Evolutionary conservation across 78 protist species (phyloP).

Genomic region (Dictyostelium brefeldianum): DNA sequence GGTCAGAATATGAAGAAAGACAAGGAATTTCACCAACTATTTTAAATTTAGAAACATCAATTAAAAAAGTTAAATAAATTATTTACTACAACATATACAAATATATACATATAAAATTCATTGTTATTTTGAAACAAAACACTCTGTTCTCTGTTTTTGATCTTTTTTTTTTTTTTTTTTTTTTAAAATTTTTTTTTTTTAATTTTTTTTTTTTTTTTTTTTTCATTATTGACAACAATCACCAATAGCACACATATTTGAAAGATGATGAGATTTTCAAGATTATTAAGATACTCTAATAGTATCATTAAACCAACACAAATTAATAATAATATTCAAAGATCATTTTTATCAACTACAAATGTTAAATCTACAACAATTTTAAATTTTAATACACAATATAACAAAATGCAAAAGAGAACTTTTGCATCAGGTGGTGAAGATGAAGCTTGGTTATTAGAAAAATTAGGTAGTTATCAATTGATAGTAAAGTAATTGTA

Average conservation of each 20-base stretch:
- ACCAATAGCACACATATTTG: neutral
- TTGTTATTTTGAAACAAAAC: too few species aligned
- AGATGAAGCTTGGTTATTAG: constrained; percentile 51
- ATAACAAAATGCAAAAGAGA: neutral
- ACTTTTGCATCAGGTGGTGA: neutral
- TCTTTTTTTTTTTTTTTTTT: neutral
- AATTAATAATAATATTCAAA: neutral
- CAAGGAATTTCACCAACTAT: constrained; percentile 8
- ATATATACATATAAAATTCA: too few species aligned
- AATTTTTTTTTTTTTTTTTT: neutral
- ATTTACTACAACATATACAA: too few species aligned
- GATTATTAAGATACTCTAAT: neutral
- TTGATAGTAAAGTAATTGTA: too few species aligned
- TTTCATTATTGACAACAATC: neutral
- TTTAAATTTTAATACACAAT: neutral
- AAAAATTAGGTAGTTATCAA: constrained; percentile 4
- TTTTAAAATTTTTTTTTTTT: neutral
- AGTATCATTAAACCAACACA: constrained; percentile 3
- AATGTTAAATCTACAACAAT: neutral
- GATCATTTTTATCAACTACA: constrained; percentile 18
- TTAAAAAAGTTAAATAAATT: constrained; percentile 37
- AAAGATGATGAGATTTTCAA: constrained; percentile 18
- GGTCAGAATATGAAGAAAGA: constrained; percentile 54
- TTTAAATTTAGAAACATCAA: neutral
- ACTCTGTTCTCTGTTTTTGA: too few species aligned